These are phyloP conservation scores for Chytriomyces hyalinus DNA, from an alignment of 192 early-diverging fungal species.

Conservation along the genomic window DNA sequence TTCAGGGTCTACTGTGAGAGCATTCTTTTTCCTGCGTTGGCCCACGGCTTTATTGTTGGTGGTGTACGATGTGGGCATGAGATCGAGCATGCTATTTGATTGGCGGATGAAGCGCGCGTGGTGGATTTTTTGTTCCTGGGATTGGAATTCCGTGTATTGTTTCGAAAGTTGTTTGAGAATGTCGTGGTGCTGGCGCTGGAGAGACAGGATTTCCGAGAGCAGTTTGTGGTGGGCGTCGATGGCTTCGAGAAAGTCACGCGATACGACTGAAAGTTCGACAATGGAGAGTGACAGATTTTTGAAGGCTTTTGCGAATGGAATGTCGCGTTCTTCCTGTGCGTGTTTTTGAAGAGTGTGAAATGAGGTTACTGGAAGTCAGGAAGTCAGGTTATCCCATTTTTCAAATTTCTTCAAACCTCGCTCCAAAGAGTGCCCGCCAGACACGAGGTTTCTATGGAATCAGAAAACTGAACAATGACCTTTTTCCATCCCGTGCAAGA, in stretches of 20 bases:
- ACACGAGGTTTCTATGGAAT: slow-evolving; percentile 20
- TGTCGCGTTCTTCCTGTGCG: slow-evolving; percentile 32
- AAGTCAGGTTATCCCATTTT: too few relatives aligned
- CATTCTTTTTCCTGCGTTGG: not conserved
- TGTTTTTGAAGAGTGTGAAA: not conserved
- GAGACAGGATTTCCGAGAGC: slow-evolving; percentile 19
- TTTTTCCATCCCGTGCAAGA: slow-evolving; percentile 2
- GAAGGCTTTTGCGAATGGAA: slow-evolving; percentile 30
- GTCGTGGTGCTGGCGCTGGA: slow-evolving; percentile 33
- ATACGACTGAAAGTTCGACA: slow-evolving; percentile 15
- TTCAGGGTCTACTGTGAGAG: slow-evolving; percentile 13
- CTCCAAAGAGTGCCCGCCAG: slow-evolving; percentile 28
- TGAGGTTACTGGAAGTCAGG: not conserved
- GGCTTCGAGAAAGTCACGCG: slow-evolving; percentile 16
- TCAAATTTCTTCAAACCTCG: slow-evolving; percentile 17
- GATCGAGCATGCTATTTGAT: not conserved
- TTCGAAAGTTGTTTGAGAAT: slow-evolving; percentile 1
- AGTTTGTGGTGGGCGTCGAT: slow-evolving; percentile 10
- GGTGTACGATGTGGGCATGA: not conserved
- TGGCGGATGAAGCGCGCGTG: not conserved
- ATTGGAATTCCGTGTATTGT: not conserved
- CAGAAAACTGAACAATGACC: slow-evolving; percentile 9
- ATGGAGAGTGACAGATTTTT: slow-evolving; percentile 27
- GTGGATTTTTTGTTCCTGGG: not conserved
- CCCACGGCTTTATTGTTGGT: not conserved